Base-by-base conservation (phyloP, 2,329 filamentous ascomycete genomes). In the Neoarthrinium moseri region DNA sequence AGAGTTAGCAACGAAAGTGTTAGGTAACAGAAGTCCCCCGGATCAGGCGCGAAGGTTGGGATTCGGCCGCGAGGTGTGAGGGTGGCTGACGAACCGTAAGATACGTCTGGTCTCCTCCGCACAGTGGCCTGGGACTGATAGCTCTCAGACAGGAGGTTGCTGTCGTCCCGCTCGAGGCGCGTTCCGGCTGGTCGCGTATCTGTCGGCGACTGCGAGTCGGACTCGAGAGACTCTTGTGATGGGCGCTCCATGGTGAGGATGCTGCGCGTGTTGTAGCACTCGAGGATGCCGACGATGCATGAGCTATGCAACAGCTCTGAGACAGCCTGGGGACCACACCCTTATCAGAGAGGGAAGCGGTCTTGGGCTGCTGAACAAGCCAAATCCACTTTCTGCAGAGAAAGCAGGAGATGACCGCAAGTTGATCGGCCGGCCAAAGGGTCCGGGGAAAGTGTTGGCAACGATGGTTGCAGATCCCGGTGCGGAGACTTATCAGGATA, bases 91-190 rank as follows among this genome's bases (percentile, higher is more conserved):
- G 48, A 67, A 85, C 81, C 81, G 66, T 84, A 84, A 18, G 65
- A 67, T 20, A 55, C 55, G 53, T 84, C 81, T 46, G 77, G 71
- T 53, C 77, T 73, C 54, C 78, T 73, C 53, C 82, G 75, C 54
- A 83, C 69, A 13, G 81, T 83, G 46, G 84, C 81, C 18, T 75
- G 75, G 17, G 80, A 80, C 58, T 81, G 78, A 56, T 74, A 75
- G 62, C 73, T 80, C 55, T 81, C 79, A 4, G 75, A 69, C 38
- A 74, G 59, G 20, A 64, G 68, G 38, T 78, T 74, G 29, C 74
- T 72, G 49, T 61, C 46, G 36, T 56, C 50, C 23, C 66, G 55
- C 39, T 69, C 66, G 49, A 66, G 58, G 51, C 55, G 58, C 36
- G 62, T 62, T 32, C 64, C 54, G 24, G 68, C 64, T 43, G 70